These are phyloP conservation scores for Xylaria intraflava DNA, from an alignment of 495 filamentous ascomycete genomes.

Conservation along the genomic window DNA sequence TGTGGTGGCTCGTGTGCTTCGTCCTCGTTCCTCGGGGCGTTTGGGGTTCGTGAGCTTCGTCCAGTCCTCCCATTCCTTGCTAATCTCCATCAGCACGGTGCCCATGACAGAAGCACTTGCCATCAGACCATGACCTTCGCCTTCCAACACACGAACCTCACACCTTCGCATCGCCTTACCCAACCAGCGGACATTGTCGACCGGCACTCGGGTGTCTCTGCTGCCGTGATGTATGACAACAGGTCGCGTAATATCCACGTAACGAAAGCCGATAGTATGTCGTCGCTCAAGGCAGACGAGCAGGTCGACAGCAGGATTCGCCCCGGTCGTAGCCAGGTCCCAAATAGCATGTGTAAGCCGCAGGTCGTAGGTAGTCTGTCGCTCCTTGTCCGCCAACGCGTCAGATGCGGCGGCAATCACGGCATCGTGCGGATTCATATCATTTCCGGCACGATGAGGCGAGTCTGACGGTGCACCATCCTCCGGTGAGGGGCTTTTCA, in stretches of 20 bases:
- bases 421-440: constrained; percentile 19
- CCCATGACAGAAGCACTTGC: constrained; percentile 91
- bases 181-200: constrained; percentile 92
- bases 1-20: constrained; percentile 17
- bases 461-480: constrained; percentile 35
- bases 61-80: constrained; percentile 94
- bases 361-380: constrained; percentile 74
- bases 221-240: constrained; percentile 93
- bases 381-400: constrained; percentile 55
- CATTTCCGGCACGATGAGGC: constrained; percentile 27
- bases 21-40: constrained; percentile 23
- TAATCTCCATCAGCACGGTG: constrained; percentile 85
- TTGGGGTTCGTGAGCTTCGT: constrained; percentile 43
- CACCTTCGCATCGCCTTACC: constrained; percentile 88
- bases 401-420: constrained; percentile 43
- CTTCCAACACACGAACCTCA: constrained; percentile 84
- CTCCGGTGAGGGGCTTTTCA: constrained; percentile 14
- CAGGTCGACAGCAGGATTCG: constrained; percentile 90
- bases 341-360: constrained; percentile 88
- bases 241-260: constrained; percentile 85
- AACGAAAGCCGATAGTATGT: constrained; percentile 90
- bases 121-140: constrained; percentile 95
- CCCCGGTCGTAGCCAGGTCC: constrained; percentile 85
- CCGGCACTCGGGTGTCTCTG: constrained; percentile 83
- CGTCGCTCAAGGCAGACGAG: constrained; percentile 88